Evolutionary conservation across 371 early-diverging fungal genomes (phyloP).

Genomic region (Mortierella sp.): DNA sequence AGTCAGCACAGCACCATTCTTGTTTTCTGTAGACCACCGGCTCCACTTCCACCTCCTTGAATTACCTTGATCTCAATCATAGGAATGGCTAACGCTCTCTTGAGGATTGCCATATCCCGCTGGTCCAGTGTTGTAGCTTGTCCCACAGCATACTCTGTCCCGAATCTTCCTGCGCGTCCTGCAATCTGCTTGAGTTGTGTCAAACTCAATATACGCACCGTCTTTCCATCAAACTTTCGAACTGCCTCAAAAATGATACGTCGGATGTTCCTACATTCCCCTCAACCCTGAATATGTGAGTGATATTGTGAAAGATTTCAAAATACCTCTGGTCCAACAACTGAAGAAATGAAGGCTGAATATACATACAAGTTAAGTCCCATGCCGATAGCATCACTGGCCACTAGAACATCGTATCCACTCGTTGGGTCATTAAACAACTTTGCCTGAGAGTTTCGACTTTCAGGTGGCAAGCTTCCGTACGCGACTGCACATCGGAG

Average conservation of each 20-base stretch:
- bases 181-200: slow-evolving; percentile 95
- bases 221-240: slow-evolving; percentile 82
- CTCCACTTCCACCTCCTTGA: too few relatives aligned
- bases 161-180: slow-evolving; percentile 94
- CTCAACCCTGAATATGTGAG: background rate
- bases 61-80: slow-evolving; percentile 52
- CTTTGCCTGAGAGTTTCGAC: slow-evolving; percentile 87
- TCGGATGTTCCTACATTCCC: slow-evolving; percentile 75
- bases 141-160: slow-evolving; percentile 71
- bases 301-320: too few relatives aligned
- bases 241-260: slow-evolving; percentile 85
- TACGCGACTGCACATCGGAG: slow-evolving; percentile 92
- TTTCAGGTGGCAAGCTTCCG: slow-evolving; percentile 94
- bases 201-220: slow-evolving; percentile 60
- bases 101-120: slow-evolving; percentile 27
- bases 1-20: too few relatives aligned
- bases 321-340: too few relatives aligned
- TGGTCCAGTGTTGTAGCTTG: slow-evolving; percentile 69
- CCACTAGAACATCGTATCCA: slow-evolving; percentile 87
- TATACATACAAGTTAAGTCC: slow-evolving; percentile 87
- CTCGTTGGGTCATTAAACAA: slow-evolving; percentile 89
- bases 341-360: too few relatives aligned
- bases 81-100: slow-evolving; percentile 34
- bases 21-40: too few relatives aligned
- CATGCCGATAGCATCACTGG: slow-evolving; percentile 98